Evolutionary conservation across 169 alveolate species (phyloP), one percentile per base, ranked within the genome.

Genomic region (Plasmodium reichenowi): DNA sequence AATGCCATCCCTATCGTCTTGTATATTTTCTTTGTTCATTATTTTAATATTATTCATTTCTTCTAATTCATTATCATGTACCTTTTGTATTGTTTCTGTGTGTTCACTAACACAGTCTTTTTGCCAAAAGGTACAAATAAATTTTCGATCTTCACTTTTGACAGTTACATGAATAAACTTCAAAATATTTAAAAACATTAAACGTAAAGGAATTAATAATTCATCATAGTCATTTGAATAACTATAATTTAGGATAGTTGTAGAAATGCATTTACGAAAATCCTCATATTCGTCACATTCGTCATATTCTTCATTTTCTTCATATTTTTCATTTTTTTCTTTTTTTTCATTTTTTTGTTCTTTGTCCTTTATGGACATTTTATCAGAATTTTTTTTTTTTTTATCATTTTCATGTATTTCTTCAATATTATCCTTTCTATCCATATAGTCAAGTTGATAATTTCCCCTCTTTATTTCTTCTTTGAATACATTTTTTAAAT

Each of bases 111-210:
- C 3, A 10, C 22, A 17, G 3, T 45, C 10, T 47, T 66, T 78
- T 6, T 64, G 58, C 89, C 89, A 78, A 52, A 78, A 78, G 70
- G 67, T 78, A 48, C 89, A 78, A 6, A 78, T 71, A 66, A 9
- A 38, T 26, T 45, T 63, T 13, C 58, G 3, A 9, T 24, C n/a
- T 10, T 58, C 10, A 22, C 38, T 58, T 52, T 78, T 63, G 13
- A 59, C 15, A 58, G 45, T 64, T n/a, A 15, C 13, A 52, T 78
- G 89, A 0, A 66, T 12, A 8, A 52, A 9, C 32, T 78, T 78
- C 20, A 78, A 54, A 1, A 78, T 43, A 5, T 78, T 78, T 52
- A 78, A 66, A 3, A 78, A 20, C 76, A 67, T 78, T 58, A 78
- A 32, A 4, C 89, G 29, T 22, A 78, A 20, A 24, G 74, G 89